Conservation (phyloP, 805 yeast species). For the Kuraishia ogatae region DNA sequence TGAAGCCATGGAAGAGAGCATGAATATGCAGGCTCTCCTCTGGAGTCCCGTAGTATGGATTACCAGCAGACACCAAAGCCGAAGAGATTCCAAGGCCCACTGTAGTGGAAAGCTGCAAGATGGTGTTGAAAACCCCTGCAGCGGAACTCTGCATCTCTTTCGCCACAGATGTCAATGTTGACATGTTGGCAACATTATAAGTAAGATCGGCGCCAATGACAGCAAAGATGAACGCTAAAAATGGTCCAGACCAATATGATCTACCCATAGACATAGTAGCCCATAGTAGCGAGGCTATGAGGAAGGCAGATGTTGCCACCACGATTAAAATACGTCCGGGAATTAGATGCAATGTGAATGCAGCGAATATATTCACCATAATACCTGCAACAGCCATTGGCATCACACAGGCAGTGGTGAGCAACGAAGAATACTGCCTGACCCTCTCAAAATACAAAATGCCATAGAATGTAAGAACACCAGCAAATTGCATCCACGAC, state of each 20-base stretch:
- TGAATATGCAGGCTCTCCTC: constrained; percentile 13
- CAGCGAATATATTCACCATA: constrained; percentile 35
- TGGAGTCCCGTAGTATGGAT: constrained; percentile 21
- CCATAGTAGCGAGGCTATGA: constrained; percentile 31
- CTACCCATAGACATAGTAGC: constrained; percentile 25
- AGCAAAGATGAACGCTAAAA: constrained; percentile 29
- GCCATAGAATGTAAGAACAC: constrained; percentile 29
- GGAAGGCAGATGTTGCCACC: constrained; percentile 25
- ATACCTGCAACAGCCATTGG: constrained; percentile 35
- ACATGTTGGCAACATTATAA: constrained; percentile 36
- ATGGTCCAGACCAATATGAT: constrained; percentile 35
- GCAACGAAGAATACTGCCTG: constrained; percentile 26
- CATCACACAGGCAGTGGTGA: constrained; percentile 33
- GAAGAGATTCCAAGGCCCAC: constrained; percentile 33
- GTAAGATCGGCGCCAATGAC: constrained; percentile 40
- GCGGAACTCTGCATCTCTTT: constrained; percentile 32
- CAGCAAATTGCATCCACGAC: constrained; percentile 35
- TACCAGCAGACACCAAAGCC: constrained; percentile 27
- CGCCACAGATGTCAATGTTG: constrained; percentile 31
- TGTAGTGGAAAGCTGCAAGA: constrained; percentile 29
- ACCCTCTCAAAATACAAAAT: constrained; percentile 34
- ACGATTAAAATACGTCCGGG: constrained; percentile 30
- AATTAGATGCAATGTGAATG: constrained; percentile 33
- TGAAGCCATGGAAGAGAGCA: constrained; percentile 23
- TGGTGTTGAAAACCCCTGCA: constrained; percentile 39